phyloP scores from a whole-genome alignment of 2,329 filamentous ascomycete species.

The Aureobasidium leucospermi region DNA sequence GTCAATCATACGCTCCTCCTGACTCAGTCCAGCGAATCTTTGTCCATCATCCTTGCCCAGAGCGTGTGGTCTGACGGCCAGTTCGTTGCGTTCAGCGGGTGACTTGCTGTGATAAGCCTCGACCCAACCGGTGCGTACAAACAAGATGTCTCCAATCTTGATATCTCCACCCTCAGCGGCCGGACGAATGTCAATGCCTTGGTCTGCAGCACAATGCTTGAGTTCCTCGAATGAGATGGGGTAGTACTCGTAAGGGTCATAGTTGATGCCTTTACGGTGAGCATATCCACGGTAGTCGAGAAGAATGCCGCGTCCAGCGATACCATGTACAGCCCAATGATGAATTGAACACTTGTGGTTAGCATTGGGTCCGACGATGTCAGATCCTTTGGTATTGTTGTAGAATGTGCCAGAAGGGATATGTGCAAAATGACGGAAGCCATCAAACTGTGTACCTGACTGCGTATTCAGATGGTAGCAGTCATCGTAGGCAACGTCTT shows the following conservation, averaged over 20 bases:
- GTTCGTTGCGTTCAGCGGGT: conserved; percentile 31
- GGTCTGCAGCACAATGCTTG: conserved; percentile 49
- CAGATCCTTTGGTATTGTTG: conserved; percentile 34
- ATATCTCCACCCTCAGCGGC: conserved; percentile 49
- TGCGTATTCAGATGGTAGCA: conserved; percentile 43
- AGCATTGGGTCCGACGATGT: conserved; percentile 33
- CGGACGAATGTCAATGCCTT: conserved; percentile 49
- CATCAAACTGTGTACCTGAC: conserved; percentile 40
- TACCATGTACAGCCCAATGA: conserved; percentile 38
- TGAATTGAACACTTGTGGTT: conserved; percentile 41
- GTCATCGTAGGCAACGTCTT: conserved; percentile 35
- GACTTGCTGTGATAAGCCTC: conserved; percentile 56
- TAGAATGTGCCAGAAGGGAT: conserved; percentile 34
- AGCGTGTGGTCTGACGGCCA: conserved; percentile 40
- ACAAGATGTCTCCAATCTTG: conserved; percentile 49
- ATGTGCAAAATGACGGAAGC: conserved; percentile 42
- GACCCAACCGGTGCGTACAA: conserved; percentile 57
- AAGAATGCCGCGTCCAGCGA: conserved; percentile 36
- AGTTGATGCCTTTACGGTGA: conserved; percentile 35
- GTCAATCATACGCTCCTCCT: conserved; percentile 15
- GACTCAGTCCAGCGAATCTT: not conserved
- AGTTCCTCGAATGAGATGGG: conserved; percentile 42
- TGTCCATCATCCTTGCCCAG: conserved; percentile 28
- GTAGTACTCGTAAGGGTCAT: conserved; percentile 36
- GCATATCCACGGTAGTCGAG: conserved; percentile 39